A percentile compares a stretch with the other conserved stretches of the same genome.
Conservation (phyloP, 768 basidiomycete genomes). For the Tylopilus sp. region DNA sequence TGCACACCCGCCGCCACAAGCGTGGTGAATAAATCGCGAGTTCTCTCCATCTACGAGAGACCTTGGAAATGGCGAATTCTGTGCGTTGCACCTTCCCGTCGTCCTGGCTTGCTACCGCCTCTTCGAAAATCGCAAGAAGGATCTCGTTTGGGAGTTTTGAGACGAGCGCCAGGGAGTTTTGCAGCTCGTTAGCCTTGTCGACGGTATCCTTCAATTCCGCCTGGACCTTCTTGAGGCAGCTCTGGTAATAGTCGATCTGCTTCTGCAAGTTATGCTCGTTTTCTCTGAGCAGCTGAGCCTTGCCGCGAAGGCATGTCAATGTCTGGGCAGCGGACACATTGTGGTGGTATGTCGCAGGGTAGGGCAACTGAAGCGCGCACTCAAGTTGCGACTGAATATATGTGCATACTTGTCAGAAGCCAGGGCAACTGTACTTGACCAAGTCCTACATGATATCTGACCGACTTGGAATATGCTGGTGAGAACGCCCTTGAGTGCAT, state of each 20-base stretch:
- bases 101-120: constrained; percentile 27
- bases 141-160: constrained; percentile 32
- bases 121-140: constrained; percentile 29
- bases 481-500: constrained; percentile 19
- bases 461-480: constrained; percentile 11
- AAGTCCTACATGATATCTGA: constrained; percentile 22
- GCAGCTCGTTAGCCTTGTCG: constrained; percentile 29
- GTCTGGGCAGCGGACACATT: constrained; percentile 16
- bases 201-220: constrained; percentile 11
- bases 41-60: constrained; percentile 32
- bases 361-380: neutral
- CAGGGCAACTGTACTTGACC: neutral
- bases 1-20: constrained; percentile 27
- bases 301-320: constrained; percentile 16
- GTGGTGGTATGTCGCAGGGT: constrained; percentile 15
- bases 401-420: constrained; percentile 8
- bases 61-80: constrained; percentile 27
- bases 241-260: constrained; percentile 13
- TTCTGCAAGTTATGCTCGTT: constrained; percentile 13
- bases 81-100: constrained; percentile 13
- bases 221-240: constrained; percentile 18
- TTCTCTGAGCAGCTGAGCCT: constrained; percentile 17
- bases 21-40: constrained; percentile 30
- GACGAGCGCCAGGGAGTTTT: constrained; percentile 27
- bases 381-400: constrained; percentile 15